These are phyloP conservation scores for Ceriops zippeliana DNA, from an alignment of 345 rosid genomes.

Conservation along the genomic window DNA sequence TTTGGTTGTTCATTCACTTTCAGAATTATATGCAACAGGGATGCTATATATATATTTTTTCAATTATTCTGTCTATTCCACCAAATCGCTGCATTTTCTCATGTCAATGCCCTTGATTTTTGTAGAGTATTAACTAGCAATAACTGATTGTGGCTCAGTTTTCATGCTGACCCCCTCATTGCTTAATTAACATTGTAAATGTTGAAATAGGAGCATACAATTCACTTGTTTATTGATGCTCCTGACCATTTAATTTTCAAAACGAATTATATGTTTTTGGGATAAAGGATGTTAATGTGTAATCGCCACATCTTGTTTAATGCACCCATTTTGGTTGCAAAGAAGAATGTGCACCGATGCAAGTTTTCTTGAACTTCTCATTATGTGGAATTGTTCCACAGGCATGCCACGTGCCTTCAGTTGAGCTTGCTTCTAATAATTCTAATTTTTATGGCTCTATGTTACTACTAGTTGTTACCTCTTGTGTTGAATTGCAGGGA, in stretches of 20 bases:
- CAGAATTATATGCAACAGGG: background rate
- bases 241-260: no score
- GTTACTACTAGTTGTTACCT: conserved; percentile 3
- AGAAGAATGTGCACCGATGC: no score
- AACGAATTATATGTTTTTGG: no score
- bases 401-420: background rate
- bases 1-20: background rate
- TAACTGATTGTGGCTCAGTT: background rate
- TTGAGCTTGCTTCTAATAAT: background rate
- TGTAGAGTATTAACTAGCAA: background rate
- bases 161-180: no score
- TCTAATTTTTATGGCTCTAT: background rate
- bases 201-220: no score
- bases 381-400: background rate
- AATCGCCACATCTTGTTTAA: no score
- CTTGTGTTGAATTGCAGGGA: conserved; percentile 45
- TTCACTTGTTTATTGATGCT: no score
- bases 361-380: background rate
- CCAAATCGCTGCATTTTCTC: background rate
- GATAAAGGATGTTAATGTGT: no score
- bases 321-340: no score
- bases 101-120: background rate
- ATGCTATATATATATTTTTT: background rate
- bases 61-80: background rate
- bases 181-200: no score